Percentiles rank a stretch among this genome's conserved stretches.
Conservation (phyloP, 176 grass and related monocot species). For the Tillandsia fasciculata region DNA sequence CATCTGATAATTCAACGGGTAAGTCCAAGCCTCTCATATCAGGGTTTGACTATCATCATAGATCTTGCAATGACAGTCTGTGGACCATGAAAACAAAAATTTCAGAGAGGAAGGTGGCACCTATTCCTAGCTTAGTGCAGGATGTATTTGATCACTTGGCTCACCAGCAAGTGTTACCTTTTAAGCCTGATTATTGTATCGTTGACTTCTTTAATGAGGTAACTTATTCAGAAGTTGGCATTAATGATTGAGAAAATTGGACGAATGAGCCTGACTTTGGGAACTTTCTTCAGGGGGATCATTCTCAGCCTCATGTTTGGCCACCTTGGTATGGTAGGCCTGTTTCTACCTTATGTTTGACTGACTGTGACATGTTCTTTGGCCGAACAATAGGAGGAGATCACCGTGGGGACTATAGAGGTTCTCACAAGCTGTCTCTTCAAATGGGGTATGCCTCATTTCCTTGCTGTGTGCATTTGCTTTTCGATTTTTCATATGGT, state of each 20-base stretch:
- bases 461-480: background rate
- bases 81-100: slow-evolving; percentile 11
- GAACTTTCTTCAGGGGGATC: slow-evolving; percentile 24
- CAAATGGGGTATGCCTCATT: slow-evolving; percentile 49
- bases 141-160: slow-evolving; percentile 63
- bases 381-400: slow-evolving; percentile 58
- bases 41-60: background rate
- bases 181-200: slow-evolving; percentile 88
- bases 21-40: slow-evolving; percentile 1
- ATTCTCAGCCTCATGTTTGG: slow-evolving; percentile 54
- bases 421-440: slow-evolving; percentile 61
- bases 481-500: slow-evolving; percentile 14
- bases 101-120: slow-evolving; percentile 66
- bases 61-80: background rate
- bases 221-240: slow-evolving; percentile 11
- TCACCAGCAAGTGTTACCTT: slow-evolving; percentile 46
- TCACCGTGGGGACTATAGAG: slow-evolving; percentile 58
- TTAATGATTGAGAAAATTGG: slow-evolving; percentile 2
- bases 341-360: slow-evolving; percentile 74
- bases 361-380: slow-evolving; percentile 96
- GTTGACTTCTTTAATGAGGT: slow-evolving; percentile 88
- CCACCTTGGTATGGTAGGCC: slow-evolving; percentile 82
- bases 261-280: slow-evolving; percentile 3
- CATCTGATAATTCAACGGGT: slow-evolving; percentile 24
- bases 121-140: slow-evolving; percentile 54